A percentile compares a stretch with the other conserved stretches of the same genome.
Conservation (phyloP, 2,329 filamentous ascomycete species). For the Cladosporium sp. region DNA sequence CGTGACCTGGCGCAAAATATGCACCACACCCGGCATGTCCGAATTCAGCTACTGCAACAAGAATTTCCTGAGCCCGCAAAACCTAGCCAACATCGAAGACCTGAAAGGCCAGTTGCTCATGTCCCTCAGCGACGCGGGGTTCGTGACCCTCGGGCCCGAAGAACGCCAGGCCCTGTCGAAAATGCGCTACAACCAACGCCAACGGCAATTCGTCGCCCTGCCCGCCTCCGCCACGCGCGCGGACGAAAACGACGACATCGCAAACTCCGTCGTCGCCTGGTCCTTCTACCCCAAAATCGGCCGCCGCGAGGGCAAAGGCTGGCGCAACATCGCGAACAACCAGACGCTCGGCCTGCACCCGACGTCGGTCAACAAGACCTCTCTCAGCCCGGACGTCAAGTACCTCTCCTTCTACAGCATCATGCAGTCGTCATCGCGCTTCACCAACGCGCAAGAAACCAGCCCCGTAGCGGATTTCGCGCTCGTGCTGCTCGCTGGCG, state of each 20-base stretch:
- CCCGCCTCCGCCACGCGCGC: conserved; percentile 71
- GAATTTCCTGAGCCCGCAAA: conserved; percentile 88
- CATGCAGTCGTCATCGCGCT: conserved; percentile 81
- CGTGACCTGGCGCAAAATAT: conserved; percentile 78
- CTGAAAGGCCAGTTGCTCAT: conserved; percentile 87
- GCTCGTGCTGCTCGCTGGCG: conserved; percentile 79
- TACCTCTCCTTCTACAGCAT: conserved; percentile 97
- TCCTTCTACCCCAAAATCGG: conserved; percentile 95
- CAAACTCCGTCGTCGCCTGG: conserved; percentile 81
- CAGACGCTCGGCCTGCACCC: conserved; percentile 84
- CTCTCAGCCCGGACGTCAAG: conserved; percentile 47
- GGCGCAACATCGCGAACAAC: conserved; percentile 90
- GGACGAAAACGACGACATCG: conserved; percentile 73
- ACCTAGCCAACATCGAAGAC: conserved; percentile 87
- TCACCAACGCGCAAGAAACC: conserved; percentile 88
- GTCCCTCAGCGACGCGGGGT: conserved; percentile 79
- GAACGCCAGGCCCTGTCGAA: conserved; percentile 68
- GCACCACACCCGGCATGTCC: conserved; percentile 63
- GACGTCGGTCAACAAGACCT: conserved; percentile 78
- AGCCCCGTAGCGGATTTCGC: conserved; percentile 64
- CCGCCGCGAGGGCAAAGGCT: conserved; percentile 76
- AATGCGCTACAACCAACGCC: conserved; percentile 59
- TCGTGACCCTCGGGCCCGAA: conserved; percentile 68
- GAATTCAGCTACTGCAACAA: conserved; percentile 92
- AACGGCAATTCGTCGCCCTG: conserved; percentile 77